Percentiles rank a stretch among this genome's conserved stretches.
Conservation (phyloP, 2,329 filamentous ascomycete species). For the Fusarium cyanostomum region DNA sequence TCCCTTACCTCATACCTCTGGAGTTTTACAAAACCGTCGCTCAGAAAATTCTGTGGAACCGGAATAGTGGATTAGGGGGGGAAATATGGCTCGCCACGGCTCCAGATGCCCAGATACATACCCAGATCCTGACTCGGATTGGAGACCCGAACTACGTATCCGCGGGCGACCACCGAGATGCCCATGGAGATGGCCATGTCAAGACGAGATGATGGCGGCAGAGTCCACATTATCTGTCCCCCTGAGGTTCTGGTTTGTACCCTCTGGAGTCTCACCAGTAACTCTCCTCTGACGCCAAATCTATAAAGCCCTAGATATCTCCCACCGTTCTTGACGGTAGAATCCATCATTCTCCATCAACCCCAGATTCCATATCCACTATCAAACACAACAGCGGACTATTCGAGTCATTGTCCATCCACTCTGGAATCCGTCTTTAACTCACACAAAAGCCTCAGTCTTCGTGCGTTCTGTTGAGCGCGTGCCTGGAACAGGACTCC, state of each 20-base stretch:
- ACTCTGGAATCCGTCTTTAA: background rate
- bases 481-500: constrained; percentile 36
- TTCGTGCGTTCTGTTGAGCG: constrained; percentile 20
- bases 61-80: constrained; percentile 37
- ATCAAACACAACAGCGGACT: constrained; percentile 20
- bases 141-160: constrained; percentile 34
- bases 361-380: constrained; percentile 32
- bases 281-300: constrained; percentile 23
- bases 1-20: constrained; percentile 39
- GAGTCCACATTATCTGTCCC: constrained; percentile 14
- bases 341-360: constrained; percentile 31
- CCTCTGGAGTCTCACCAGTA: constrained; percentile 28
- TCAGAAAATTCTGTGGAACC: constrained; percentile 36
- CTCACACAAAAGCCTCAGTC: background rate
- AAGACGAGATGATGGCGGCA: constrained; percentile 28
- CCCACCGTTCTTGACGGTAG: constrained; percentile 56
- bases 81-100: constrained; percentile 36
- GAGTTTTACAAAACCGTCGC: constrained; percentile 29
- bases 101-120: constrained; percentile 7
- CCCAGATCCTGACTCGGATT: constrained; percentile 37
- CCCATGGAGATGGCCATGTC: constrained; percentile 25
- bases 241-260: constrained; percentile 10
- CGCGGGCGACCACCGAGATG: constrained; percentile 30
- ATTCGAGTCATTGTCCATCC: constrained; percentile 1
- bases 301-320: constrained; percentile 48